A percentile compares a stretch with the other conserved stretches of the same genome.
phyloP scores from a whole-genome alignment of 2,329 filamentous ascomycete genomes.

The Zasmidium angulare region DNA sequence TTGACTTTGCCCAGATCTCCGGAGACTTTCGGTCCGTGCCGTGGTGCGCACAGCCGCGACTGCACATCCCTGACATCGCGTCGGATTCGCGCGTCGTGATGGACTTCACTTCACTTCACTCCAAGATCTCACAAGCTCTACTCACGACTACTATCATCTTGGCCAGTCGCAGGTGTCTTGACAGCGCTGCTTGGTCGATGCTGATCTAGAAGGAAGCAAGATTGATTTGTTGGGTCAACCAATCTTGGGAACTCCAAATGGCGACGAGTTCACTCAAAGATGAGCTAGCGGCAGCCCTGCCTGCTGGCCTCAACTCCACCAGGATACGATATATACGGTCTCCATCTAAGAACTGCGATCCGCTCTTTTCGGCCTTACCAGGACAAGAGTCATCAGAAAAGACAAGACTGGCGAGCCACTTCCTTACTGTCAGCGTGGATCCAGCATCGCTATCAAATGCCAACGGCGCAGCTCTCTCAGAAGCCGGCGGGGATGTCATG shows the following conservation, averaged over 20 bases:
- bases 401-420: conserved; percentile 87
- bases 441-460: conserved; percentile 17
- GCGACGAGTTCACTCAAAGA: conserved; percentile 29
- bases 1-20: background rate
- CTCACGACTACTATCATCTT: too few species aligned
- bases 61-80: background rate
- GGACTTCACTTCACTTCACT: background rate
- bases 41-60: background rate
- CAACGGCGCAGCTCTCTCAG: conserved; percentile 24
- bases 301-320: conserved; percentile 58
- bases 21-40: background rate
- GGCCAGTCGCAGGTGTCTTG: too few species aligned
- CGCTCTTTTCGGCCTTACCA: conserved; percentile 78
- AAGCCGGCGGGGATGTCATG: conserved; percentile 55
- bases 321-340: conserved; percentile 85
- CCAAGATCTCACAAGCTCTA: too few species aligned
- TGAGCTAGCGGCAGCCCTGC: conserved; percentile 54
- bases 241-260: background rate
- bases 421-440: conserved; percentile 56
- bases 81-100: background rate
- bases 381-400: conserved; percentile 68
- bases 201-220: too few species aligned
- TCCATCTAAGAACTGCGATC: conserved; percentile 68
- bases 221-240: background rate
- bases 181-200: too few species aligned